Percentiles rank a stretch among this genome's conserved stretches.
Evolutionary conservation across 2,329 filamentous ascomycete species (phyloP).

Genomic region (Penicillium sp.): DNA sequence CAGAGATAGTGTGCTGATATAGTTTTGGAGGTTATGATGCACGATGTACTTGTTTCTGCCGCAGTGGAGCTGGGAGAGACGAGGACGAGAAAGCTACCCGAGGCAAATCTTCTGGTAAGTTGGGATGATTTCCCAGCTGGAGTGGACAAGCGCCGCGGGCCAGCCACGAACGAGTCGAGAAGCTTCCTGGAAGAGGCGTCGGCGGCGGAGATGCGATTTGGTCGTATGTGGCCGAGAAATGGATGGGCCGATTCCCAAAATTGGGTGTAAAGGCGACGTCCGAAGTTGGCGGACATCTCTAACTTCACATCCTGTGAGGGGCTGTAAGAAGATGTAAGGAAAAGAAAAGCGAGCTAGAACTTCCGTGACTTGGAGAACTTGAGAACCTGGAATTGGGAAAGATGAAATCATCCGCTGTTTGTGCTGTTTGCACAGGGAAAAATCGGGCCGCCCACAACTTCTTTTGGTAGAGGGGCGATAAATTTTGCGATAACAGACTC

Average conservation of each 20-base stretch:
- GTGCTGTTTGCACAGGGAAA: slow-evolving; percentile 22
- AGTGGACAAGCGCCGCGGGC: slow-evolving; percentile 20
- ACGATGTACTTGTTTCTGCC: slow-evolving; percentile 34
- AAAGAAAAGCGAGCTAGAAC: neutral
- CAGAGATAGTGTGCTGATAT: slow-evolving; percentile 32
- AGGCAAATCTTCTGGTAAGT: slow-evolving; percentile 54
- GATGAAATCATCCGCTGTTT: slow-evolving; percentile 29
- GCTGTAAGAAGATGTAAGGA: neutral
- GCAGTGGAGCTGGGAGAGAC: slow-evolving; percentile 34
- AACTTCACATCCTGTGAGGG: slow-evolving; percentile 43
- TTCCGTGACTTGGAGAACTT: neutral
- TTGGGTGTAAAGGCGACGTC: slow-evolving; percentile 48
- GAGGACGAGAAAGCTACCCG: slow-evolving; percentile 55
- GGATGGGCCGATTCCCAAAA: slow-evolving; percentile 41
- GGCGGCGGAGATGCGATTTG: slow-evolving; percentile 23
- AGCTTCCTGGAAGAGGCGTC: slow-evolving; percentile 15
- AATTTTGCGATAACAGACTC: slow-evolving; percentile 27
- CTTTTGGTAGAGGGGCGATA: slow-evolving; percentile 23
- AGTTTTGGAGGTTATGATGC: slow-evolving; percentile 31
- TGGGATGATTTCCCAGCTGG: slow-evolving; percentile 34
- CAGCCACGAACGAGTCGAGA: slow-evolving; percentile 15
- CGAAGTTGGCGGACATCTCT: slow-evolving; percentile 49
- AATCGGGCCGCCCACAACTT: slow-evolving; percentile 22
- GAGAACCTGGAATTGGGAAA: slow-evolving; percentile 1
- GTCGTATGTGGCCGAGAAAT: slow-evolving; percentile 30